These are phyloP conservation scores for Heimioporus sp. DNA, from an alignment of 768 basidiomycete species.

Conservation along the genomic window DNA sequence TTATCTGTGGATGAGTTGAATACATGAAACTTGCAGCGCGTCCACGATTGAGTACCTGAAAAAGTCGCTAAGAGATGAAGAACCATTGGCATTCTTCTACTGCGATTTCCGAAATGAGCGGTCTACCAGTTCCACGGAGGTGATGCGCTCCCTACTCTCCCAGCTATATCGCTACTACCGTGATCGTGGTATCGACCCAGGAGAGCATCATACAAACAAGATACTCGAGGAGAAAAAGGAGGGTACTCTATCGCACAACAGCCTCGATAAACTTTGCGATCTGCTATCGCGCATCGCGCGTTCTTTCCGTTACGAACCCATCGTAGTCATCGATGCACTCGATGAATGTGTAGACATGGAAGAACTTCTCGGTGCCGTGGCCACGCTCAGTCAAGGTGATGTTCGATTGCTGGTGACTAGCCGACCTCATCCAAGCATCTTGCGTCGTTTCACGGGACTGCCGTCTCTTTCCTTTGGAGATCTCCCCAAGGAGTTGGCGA, in stretches of 20 bases:
- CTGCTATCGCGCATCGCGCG: neutral
- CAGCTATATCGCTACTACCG: neutral
- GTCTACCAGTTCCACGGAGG: neutral
- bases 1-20: too few relatives aligned
- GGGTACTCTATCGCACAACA: neutral
- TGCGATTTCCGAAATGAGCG: neutral
- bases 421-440: neutral
- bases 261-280: neutral
- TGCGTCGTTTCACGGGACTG: too few relatives aligned
- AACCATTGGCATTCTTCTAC: neutral
- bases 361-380: neutral
- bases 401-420: neutral
- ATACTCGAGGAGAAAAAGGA: neutral
- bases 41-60: neutral
- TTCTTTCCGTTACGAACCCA: neutral
- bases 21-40: neutral
- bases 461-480: too few relatives aligned
- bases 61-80: neutral
- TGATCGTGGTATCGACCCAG: neutral
- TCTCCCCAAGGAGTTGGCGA: too few relatives aligned
- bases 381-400: neutral
- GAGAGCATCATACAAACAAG: neutral
- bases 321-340: slow-evolving; percentile 3
- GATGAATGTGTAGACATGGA: slow-evolving; percentile 2
- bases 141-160: neutral